Conservation (phyloP, 1,139 yeast species). For the Eremothecium gossypii region DNA sequence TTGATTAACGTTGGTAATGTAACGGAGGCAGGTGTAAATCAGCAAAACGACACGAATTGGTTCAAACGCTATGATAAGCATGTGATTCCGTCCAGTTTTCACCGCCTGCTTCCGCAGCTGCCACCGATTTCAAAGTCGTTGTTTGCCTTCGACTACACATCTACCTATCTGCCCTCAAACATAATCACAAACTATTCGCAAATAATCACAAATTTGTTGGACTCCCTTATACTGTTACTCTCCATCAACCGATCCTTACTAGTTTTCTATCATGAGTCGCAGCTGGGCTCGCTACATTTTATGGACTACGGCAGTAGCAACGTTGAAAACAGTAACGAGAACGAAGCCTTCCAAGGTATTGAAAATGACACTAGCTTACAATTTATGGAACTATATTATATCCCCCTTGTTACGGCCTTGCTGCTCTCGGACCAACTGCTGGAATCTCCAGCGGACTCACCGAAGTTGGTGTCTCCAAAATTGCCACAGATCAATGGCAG, state of each 20-base stretch:
- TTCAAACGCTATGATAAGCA: constrained; percentile 9
- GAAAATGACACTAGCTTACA: constrained; percentile 10
- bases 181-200: constrained; percentile 10
- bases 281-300: constrained; percentile 13
- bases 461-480: constrained; percentile 1
- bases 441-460: constrained; percentile 1
- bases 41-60: constrained; percentile 9
- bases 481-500: constrained; percentile 13
- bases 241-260: constrained; percentile 13
- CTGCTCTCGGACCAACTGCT: constrained; percentile 25
- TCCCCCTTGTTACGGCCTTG: constrained; percentile 29
- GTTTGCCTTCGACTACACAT: constrained; percentile 27
- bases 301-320: neutral
- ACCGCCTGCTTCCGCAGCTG: constrained; percentile 20
- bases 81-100: constrained; percentile 23
- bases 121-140: constrained; percentile 34
- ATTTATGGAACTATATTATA: constrained; percentile 25
- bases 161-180: constrained; percentile 14
- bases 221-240: constrained; percentile 18
- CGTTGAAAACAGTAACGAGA: neutral
- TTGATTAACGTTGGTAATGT: constrained; percentile 14
- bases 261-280: constrained; percentile 13
- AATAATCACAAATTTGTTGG: constrained; percentile 11
- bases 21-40: constrained; percentile 2
- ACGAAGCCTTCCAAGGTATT: constrained; percentile 9